Evolutionary conservation across 73 alveolate species (phyloP).

Genomic region (Tetrahymena thermophila): DNA sequence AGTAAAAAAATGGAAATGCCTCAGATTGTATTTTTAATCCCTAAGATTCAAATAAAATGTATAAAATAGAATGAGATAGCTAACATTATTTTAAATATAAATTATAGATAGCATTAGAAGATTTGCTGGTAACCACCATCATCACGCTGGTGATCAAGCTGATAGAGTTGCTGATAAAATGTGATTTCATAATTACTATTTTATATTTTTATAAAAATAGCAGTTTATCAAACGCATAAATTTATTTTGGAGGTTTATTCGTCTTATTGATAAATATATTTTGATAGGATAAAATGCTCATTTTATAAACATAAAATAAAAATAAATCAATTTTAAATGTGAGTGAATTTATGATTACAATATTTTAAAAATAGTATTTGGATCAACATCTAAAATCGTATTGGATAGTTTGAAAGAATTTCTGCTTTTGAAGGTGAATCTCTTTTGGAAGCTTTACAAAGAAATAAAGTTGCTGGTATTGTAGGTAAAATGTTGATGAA

Average conservation of each 20-base stretch:
- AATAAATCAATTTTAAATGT: background rate
- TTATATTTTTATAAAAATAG: background rate
- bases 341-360: background rate
- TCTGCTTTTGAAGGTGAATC: slow-evolving; percentile 42
- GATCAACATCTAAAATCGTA: background rate
- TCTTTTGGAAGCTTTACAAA: slow-evolving; percentile 29
- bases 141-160: background rate
- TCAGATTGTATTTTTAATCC: background rate
- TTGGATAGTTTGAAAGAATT: slow-evolving; percentile 39
- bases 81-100: background rate
- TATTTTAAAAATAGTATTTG: background rate
- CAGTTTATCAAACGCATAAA: background rate
- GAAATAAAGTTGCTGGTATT: slow-evolving; percentile 20
- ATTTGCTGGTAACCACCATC: background rate
- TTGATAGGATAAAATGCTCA: background rate
- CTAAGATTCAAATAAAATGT: background rate
- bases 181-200: background rate
- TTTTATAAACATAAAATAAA: no score
- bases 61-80: background rate
- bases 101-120: background rate
- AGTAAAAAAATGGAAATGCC: background rate
- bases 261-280: background rate
- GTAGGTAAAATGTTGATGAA: slow-evolving; percentile 6
- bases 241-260: no score
- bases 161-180: background rate